Base-by-base conservation (phyloP, 2,329 filamentous ascomycete species). In the Pezicula neosporulosa region DNA sequence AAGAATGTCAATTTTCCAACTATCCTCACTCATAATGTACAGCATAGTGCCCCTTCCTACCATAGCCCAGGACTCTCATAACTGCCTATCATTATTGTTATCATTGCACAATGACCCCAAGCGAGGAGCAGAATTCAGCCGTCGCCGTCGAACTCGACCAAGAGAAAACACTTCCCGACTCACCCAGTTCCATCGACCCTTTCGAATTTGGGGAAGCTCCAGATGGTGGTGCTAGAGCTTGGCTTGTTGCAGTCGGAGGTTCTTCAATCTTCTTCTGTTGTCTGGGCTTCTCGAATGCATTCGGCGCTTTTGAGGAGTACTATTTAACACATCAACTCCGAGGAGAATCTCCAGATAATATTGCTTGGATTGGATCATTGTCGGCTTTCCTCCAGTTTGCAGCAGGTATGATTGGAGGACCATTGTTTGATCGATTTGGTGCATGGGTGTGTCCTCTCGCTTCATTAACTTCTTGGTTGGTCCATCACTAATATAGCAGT, bases 361-460 rank as follows among this genome's bases (percentile, higher is more conserved):
- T 84, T n/a, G 69, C 80, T 12, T 84, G 80, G 81, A 82, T 83
- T 41, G 73, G 77, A 0, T 79, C 79, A 0, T 61, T 82, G 2
- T 72, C 81, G 52, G 66, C 75, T 24, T 78, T 77, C 56, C 71
- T 79, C 56, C 72, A 84, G 69, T 59, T 66, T 38, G 57, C 60
- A 8, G 55, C 75, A 60, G 81, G 82, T 0, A 80, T 81, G 0
- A 58, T 87, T 12, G 73, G 84, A 12, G 85, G 85, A 1, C 78
- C 77, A 36, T 39, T 85, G 0, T 85, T 76, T 56, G 85, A 89
- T 60, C 77, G 72, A 44, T 78, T 81, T 51, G 85, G 85, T 10
- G 80, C 84, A 0, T 74, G 76, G 24, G 74, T 72, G 57, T 50
- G 63, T 56, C 46, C 27, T 21, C 47, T 43, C 6, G 43, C 13